Conservation (phyloP, 306 rosid species). For the Lupinus albus region DNA sequence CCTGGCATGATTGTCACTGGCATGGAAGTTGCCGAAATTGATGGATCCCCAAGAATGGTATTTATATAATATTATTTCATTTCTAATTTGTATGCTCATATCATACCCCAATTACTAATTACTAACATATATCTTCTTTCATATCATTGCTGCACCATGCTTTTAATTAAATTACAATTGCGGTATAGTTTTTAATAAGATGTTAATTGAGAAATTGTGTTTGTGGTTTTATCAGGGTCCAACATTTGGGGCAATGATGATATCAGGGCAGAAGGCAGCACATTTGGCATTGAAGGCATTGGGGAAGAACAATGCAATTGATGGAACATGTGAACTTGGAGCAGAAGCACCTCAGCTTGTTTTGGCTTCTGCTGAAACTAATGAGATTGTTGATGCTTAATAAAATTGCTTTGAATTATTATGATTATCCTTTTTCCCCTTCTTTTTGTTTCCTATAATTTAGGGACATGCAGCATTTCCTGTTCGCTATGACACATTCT, state of each 20-base stretch:
- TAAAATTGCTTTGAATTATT: not conserved
- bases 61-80: too few species aligned
- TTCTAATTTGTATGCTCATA: slow-evolving; percentile 53
- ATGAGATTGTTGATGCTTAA: slow-evolving; percentile 47
- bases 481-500: too few species aligned
- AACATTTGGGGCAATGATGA: slow-evolving; percentile 97
- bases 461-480: too few species aligned
- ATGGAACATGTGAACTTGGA: slow-evolving; percentile 45
- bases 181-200: too few species aligned
- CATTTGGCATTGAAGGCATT: slow-evolving; percentile 80
- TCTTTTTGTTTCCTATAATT: slow-evolving; percentile 13
- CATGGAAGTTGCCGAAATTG: slow-evolving; percentile 97
- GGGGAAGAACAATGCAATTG: slow-evolving; percentile 54
- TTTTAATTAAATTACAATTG: too few species aligned
- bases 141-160: too few species aligned
- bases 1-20: slow-evolving; percentile 98
- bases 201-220: not conserved
- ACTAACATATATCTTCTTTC: too few species aligned
- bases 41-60: slow-evolving; percentile 98
- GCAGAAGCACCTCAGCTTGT: slow-evolving; percentile 44
- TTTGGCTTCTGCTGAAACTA: slow-evolving; percentile 48
- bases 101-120: too few species aligned
- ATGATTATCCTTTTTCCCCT: not conserved
- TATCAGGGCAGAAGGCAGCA: slow-evolving; percentile 92
- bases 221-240: slow-evolving; percentile 67